Evolutionary conservation across 139 green algal genomes (phyloP).

Genomic region (Edaphochlamys debaryana): DNA sequence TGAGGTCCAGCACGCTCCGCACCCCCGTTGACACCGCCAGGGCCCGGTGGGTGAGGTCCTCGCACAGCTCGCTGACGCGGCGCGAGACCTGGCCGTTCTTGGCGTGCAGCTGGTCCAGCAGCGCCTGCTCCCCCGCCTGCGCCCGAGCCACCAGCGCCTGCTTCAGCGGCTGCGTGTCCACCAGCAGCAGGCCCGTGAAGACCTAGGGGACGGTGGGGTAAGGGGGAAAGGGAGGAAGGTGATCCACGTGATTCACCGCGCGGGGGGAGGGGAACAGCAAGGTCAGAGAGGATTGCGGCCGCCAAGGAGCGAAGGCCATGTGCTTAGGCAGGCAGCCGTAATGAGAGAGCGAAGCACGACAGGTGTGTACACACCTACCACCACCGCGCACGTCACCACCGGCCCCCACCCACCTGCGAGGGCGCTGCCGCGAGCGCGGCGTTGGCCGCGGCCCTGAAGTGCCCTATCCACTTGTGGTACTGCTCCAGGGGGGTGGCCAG

Average conservation of each 20-base stretch:
- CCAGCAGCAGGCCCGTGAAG: conserved; percentile 60
- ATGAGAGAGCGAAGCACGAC: too few species aligned
- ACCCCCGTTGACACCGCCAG: conserved; percentile 25
- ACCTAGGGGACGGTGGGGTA: conserved; percentile 40
- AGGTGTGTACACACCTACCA: too few species aligned
- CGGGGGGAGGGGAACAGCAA: too few species aligned
- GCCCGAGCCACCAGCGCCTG: conserved; percentile 42
- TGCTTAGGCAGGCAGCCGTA: too few species aligned
- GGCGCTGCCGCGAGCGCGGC: conserved; percentile 31
- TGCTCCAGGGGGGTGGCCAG: conserved; percentile 50
- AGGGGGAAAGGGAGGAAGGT: too few species aligned
- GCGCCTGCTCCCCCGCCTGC: conserved; percentile 15
- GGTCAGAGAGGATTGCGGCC: too few species aligned
- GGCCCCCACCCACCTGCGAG: conserved; percentile 42
- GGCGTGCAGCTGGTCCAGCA: conserved; percentile 53
- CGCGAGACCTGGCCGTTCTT: conserved; percentile 45
- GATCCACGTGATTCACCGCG: too few species aligned
- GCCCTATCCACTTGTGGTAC: conserved; percentile 60
- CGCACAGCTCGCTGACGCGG: conserved; percentile 54
- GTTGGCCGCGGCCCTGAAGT: conserved; percentile 48
- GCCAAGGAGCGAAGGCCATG: too few species aligned
- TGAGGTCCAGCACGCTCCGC: conserved; percentile 41
- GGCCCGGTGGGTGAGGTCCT: conserved; percentile 47
- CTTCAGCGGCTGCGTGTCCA: conserved; percentile 63
- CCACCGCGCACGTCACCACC: too few species aligned